phyloP scores from a whole-genome alignment of 192 early-diverging fungal genomes.

The Jimgerdemannia flammicorona region DNA sequence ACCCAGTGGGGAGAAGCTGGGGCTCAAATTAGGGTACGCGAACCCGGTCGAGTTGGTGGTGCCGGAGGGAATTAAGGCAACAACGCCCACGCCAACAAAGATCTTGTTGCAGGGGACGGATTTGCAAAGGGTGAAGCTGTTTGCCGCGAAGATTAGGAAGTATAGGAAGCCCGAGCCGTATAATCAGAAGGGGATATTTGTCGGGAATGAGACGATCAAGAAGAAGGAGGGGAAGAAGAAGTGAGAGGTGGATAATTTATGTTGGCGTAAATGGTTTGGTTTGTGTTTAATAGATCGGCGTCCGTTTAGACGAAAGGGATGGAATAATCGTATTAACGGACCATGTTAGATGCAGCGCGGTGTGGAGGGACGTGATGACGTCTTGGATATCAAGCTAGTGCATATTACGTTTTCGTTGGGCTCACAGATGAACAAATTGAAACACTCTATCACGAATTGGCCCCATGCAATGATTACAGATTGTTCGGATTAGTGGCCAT shows the following conservation, averaged over 20 bases:
- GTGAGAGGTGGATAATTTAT: neutral
- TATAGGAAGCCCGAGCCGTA: constrained; percentile 97
- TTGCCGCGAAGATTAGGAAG: constrained; percentile 87
- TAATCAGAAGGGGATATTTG: constrained; percentile 99
- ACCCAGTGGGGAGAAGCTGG: constrained; percentile 46
- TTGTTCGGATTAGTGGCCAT: no score
- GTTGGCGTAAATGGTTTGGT: neutral
- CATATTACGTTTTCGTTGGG: no score
- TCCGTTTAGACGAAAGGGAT: no score
- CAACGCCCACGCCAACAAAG: constrained; percentile 76
- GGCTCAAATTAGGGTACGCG: constrained; percentile 84
- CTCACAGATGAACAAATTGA: no score
- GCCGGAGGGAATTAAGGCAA: constrained; percentile 74
- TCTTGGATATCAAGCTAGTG: no score
- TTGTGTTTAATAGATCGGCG: neutral
- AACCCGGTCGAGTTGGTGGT: constrained; percentile 78
- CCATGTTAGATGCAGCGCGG: no score
- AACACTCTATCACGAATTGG: no score
- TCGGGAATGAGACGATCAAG: constrained; percentile 96
- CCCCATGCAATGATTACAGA: no score
- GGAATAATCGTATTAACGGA: no score
- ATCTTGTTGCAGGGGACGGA: constrained; percentile 81
- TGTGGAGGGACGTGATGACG: no score
- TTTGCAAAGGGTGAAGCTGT: constrained; percentile 76
- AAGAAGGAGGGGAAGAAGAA: constrained; percentile 99